Conservation (phyloP, 2,329 filamentous ascomycete species). For the Eutypa lata region DNA sequence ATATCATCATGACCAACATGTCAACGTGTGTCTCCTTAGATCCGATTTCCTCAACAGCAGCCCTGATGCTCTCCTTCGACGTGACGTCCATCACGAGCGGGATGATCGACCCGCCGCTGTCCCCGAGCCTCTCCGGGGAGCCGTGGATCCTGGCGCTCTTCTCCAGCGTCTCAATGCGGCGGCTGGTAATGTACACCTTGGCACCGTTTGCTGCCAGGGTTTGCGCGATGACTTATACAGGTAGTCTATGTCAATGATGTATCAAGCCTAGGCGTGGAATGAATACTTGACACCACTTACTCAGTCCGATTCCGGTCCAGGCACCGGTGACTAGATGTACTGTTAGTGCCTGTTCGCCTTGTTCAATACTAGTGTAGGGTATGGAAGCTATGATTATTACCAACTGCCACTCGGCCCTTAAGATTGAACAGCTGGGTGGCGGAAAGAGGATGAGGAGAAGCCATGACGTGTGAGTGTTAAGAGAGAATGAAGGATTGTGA, state of each 20-base stretch:
- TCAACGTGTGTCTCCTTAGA: conserved; percentile 51
- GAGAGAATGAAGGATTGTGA: no score
- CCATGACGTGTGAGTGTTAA: no score
- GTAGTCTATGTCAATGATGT: neutral
- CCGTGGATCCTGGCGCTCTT: conserved; percentile 38
- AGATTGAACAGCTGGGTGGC: no score
- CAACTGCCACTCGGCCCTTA: no score
- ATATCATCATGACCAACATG: no score
- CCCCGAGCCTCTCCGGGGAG: conserved; percentile 33
- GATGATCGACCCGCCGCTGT: conserved; percentile 44
- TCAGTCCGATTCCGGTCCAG: conserved; percentile 54
- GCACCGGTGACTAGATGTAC: conserved; percentile 49
- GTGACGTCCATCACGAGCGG: conserved; percentile 43
- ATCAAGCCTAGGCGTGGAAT: neutral
- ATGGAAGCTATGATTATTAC: no score
- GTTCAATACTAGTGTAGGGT: no score
- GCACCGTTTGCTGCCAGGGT: conserved; percentile 42
- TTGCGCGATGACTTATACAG: conserved; percentile 38
- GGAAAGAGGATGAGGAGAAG: no score
- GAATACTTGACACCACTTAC: conserved; percentile 35
- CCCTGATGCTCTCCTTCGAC: conserved; percentile 46
- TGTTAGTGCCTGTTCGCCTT: no score
- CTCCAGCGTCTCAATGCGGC: conserved; percentile 41
- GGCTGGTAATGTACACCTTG: conserved; percentile 35
- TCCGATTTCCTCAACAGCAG: conserved; percentile 46